Conservation (phyloP, 495 filamentous ascomycete species). For the Pyrenula massariospora region DNA sequence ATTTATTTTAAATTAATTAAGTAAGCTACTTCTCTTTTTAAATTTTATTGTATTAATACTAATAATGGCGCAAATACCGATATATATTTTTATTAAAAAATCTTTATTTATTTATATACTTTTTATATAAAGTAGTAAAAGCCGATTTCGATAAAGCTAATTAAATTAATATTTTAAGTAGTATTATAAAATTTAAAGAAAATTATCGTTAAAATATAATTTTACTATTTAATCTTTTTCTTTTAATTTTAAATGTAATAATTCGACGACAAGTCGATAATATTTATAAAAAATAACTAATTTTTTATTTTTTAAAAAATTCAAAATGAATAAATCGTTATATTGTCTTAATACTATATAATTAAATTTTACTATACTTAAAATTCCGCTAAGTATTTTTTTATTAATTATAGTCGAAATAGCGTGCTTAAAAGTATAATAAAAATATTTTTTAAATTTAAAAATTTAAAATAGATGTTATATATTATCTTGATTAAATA, state of each 20-base stretch:
- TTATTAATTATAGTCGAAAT: neutral
- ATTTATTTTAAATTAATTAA: neutral
- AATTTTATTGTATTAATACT: neutral
- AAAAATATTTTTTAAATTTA: neutral
- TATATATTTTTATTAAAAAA: constrained; percentile 1
- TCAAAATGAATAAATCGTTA: neutral
- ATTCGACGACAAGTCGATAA: neutral
- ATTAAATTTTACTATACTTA: neutral
- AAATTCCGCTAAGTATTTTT: neutral
- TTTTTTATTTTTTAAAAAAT: neutral
- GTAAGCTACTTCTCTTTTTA: constrained; percentile 1
- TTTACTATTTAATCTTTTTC: neutral
- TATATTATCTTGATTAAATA: constrained; percentile 1
- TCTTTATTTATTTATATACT: constrained; percentile 2
- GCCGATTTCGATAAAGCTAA: neutral
- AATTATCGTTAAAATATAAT: constrained; percentile 1
- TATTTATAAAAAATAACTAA: neutral
- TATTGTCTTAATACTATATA: neutral
- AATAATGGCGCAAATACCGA: neutral
- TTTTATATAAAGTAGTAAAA: neutral
- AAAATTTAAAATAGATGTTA: neutral
- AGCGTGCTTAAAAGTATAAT: neutral
- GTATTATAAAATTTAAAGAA: neutral
- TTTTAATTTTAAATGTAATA: neutral
- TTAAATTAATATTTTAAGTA: constrained; percentile 1